These are phyloP conservation scores for Fusarium setosum DNA, from an alignment of 2,329 filamentous ascomycete species.

Conservation along the genomic window DNA sequence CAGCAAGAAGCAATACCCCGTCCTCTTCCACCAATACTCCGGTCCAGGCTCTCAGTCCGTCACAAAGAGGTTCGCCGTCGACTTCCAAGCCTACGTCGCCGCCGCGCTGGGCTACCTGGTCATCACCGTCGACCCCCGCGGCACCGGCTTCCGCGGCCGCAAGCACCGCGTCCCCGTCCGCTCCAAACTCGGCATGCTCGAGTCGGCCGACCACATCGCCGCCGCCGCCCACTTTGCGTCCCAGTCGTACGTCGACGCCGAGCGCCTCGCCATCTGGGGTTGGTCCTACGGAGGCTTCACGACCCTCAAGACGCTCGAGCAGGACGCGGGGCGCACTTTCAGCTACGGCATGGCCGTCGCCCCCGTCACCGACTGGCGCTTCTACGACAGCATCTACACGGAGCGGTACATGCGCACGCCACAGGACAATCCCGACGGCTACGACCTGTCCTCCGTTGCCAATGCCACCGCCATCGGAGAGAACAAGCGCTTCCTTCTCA, in stretches of 20 bases:
- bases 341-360: conserved; percentile 98
- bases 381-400: conserved; percentile 94
- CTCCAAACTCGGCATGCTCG: conserved; percentile 84
- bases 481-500: conserved; percentile 90
- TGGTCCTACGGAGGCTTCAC: conserved; percentile 98
- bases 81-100: conserved; percentile 92
- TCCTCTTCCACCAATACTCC: conserved; percentile 94
- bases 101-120: conserved; percentile 90
- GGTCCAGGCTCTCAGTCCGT: conserved; percentile 95
- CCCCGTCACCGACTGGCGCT: conserved; percentile 98
- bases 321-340: conserved; percentile 89
- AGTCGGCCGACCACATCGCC: conserved; percentile 91
- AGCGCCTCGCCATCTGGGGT: conserved; percentile 93
- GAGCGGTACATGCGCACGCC: conserved; percentile 98
- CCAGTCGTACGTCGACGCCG: conserved; percentile 84
- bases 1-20: conserved; percentile 85
- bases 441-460: conserved; percentile 77
- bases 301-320: conserved; percentile 93
- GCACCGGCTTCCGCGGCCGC: conserved; percentile 91
- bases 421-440: conserved; percentile 82
- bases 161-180: conserved; percentile 84
- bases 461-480: conserved; percentile 79
- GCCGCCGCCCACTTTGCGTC: conserved; percentile 86
- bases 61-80: conserved; percentile 80
- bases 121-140: conserved; percentile 92